Conservation (phyloP, 208 protist species). For the Leishmania tarentolae region DNA sequence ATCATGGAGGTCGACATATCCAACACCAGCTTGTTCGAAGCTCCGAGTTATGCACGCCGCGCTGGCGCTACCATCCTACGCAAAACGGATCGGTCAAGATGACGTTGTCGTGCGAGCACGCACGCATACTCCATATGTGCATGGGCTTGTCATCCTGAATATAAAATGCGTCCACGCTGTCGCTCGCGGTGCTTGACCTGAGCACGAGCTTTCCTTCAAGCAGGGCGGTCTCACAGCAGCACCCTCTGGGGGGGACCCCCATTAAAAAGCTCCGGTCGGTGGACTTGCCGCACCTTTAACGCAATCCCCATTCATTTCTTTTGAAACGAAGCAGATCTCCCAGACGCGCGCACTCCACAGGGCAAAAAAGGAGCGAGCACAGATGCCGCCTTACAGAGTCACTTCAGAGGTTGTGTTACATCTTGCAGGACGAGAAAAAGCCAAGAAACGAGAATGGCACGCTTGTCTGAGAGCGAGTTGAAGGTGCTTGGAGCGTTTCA, state of each 20-base stretch:
- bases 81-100: background rate
- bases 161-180: background rate
- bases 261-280: background rate
- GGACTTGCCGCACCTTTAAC: background rate
- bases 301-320: background rate
- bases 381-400: background rate
- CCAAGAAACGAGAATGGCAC: background rate
- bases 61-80: background rate
- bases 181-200: background rate
- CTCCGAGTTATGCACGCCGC: background rate
- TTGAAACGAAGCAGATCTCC: background rate
- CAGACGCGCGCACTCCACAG: background rate
- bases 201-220: background rate
- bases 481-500: background rate
- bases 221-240: background rate
- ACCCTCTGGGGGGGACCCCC: background rate
- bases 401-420: background rate
- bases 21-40: background rate
- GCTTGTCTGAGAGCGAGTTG: background rate
- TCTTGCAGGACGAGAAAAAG: background rate
- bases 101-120: background rate
- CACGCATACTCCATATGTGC: background rate
- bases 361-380: background rate
- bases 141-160: background rate
- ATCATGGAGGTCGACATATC: background rate